A percentile compares a stretch with the other conserved stretches of the same genome.
These are phyloP conservation scores for Penicillium occitanis DNA, from an alignment of 2,329 filamentous ascomycete genomes.

Conservation along the genomic window DNA sequence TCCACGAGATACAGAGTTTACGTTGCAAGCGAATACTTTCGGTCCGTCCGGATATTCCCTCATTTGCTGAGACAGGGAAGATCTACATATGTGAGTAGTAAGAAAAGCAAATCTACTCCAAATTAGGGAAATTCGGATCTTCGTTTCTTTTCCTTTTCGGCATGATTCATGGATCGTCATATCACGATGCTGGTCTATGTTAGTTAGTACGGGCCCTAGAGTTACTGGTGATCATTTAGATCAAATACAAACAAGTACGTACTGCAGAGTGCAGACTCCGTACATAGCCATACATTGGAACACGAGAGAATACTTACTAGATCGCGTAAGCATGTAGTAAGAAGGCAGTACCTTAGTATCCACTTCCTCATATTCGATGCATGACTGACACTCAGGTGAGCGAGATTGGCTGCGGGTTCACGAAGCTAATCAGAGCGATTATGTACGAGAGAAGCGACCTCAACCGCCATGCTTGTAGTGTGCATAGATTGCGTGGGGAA, in stretches of 20 bases:
- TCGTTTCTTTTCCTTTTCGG: slow-evolving; percentile 1
- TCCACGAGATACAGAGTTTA: not conserved
- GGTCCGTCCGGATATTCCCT: not conserved
- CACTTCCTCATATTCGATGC: slow-evolving; percentile 9
- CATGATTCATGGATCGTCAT: slow-evolving; percentile 12
- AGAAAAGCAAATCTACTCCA: slow-evolving; percentile 3
- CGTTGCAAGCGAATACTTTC: not conserved
- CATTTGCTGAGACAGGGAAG: slow-evolving; percentile 6
- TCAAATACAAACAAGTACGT: not conserved
- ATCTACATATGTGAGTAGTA: slow-evolving; percentile 5
- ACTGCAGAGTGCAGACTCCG: not conserved
- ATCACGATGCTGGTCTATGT: not conserved
- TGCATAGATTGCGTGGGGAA: slow-evolving; percentile 12
- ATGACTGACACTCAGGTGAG: slow-evolving; percentile 18
- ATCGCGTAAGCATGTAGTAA: slow-evolving; percentile 3
- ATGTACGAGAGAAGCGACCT: slow-evolving; percentile 8
- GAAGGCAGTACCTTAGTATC: not conserved
- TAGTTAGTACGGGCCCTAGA: not conserved
- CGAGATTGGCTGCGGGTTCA: slow-evolving; percentile 14
- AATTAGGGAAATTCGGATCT: not conserved
- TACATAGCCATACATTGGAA: not conserved
- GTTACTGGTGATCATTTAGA: not conserved
- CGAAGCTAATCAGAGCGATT: not conserved
- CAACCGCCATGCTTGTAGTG: slow-evolving; percentile 13
- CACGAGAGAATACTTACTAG: not conserved